These are phyloP conservation scores for Coelastrella sp. DNA, from an alignment of 139 green algal species.

Conservation along the genomic window DNA sequence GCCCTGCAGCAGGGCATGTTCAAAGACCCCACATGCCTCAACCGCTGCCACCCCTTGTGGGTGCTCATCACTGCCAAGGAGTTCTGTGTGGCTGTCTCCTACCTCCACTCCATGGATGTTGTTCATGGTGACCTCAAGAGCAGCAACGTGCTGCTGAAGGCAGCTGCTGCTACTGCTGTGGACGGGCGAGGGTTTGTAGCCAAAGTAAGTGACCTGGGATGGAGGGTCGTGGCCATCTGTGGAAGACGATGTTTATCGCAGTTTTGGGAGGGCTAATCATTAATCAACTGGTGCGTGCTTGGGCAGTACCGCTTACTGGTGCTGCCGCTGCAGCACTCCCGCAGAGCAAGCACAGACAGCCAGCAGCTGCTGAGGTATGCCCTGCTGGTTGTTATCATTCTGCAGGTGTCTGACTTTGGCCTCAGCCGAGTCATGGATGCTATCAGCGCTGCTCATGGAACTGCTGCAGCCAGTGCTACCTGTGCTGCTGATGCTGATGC, in stretches of 20 bases:
- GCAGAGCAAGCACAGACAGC: neutral
- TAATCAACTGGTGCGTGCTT: neutral
- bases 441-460: slow-evolving; percentile 18
- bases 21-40: neutral
- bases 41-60: neutral
- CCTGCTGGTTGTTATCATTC: neutral
- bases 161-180: neutral
- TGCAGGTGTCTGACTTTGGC: slow-evolving; percentile 89
- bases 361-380: too few relatives aligned
- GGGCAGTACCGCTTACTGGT: neutral
- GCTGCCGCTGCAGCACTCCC: neutral
- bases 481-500: neutral
- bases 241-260: neutral
- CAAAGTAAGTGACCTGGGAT: neutral
- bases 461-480: neutral
- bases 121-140: slow-evolving; percentile 65
- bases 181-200: slow-evolving; percentile 40
- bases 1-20: slow-evolving; percentile 26
- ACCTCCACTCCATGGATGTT: slow-evolving; percentile 56
- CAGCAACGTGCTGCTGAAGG: slow-evolving; percentile 64
- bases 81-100: slow-evolving; percentile 34
- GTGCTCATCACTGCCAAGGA: slow-evolving; percentile 48
- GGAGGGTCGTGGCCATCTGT: neutral
- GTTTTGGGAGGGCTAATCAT: neutral
- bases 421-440: slow-evolving; percentile 64